phyloP scores from a whole-genome alignment of 1,139 yeast species.

The Pichia sp. region DNA sequence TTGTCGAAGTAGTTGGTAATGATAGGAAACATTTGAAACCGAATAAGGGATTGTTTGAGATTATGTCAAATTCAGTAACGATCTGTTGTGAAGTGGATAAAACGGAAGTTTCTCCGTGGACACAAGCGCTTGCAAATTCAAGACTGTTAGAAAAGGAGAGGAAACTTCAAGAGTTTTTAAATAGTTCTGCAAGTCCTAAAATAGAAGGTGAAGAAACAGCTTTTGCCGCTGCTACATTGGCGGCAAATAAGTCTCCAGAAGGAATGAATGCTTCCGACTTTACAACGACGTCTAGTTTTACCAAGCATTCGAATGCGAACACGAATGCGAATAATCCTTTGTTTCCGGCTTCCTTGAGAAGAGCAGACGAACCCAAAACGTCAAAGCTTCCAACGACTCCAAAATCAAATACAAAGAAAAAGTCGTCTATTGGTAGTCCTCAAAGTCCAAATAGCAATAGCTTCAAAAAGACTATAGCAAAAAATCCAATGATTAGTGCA shows the following conservation, averaged over 20 bases:
- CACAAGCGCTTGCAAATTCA: constrained; percentile 43
- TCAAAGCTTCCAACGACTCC: neutral
- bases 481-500: constrained; percentile 25
- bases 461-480: constrained; percentile 6
- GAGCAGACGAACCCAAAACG: neutral
- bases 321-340: neutral
- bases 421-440: neutral
- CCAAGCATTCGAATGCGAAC: neutral
- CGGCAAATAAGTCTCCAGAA: constrained; percentile 10
- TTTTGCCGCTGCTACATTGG: constrained; percentile 26
- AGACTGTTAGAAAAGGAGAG: constrained; percentile 42
- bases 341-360: constrained; percentile 4
- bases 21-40: constrained; percentile 26
- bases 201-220: constrained; percentile 6
- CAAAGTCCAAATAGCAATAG: too few relatives aligned
- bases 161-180: constrained; percentile 20
- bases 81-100: constrained; percentile 53
- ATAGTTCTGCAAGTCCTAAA: constrained; percentile 22
- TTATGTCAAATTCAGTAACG: constrained; percentile 39
- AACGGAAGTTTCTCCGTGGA: constrained; percentile 46
- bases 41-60: constrained; percentile 42
- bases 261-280: neutral
- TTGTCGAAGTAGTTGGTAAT: constrained; percentile 41
- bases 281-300: too few relatives aligned
- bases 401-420: neutral